Evolutionary conservation across 331 rosid species (phyloP).

Genomic region (Stylosanthes scabra): DNA sequence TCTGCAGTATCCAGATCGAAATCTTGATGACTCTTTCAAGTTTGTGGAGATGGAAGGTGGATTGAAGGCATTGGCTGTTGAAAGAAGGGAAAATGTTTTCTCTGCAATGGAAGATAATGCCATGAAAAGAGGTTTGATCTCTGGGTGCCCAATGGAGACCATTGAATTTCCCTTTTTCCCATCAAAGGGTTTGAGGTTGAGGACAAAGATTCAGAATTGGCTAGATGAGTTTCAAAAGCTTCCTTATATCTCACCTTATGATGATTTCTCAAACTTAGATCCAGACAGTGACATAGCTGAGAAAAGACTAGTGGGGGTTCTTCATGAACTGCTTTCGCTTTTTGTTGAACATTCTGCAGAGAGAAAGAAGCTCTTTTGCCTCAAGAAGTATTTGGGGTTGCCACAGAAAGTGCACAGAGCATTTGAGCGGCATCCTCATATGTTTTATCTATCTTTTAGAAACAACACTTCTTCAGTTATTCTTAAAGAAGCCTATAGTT

Average conservation of each 20-base stretch:
- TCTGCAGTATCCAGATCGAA: slow-evolving; percentile 50
- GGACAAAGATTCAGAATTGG: slow-evolving; percentile 78
- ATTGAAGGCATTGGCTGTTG: slow-evolving; percentile 64
- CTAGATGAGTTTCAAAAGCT: slow-evolving; percentile 78
- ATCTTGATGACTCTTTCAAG: slow-evolving; percentile 75
- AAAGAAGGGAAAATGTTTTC: slow-evolving; percentile 51
- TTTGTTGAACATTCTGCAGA: slow-evolving; percentile 88
- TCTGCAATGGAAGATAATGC: slow-evolving; percentile 73
- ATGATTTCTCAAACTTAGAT: slow-evolving; percentile 58
- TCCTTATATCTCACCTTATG: slow-evolving; percentile 89
- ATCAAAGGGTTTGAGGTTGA: slow-evolving; percentile 81
- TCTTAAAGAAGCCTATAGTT: slow-evolving; percentile 76
- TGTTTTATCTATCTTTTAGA: slow-evolving; percentile 74
- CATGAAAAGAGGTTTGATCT: slow-evolving; percentile 57
- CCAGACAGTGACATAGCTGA: slow-evolving; percentile 71
- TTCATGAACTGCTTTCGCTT: slow-evolving; percentile 82
- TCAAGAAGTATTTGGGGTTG: slow-evolving; percentile 74
- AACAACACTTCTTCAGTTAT: slow-evolving; percentile 84
- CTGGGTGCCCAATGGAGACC: slow-evolving; percentile 58
- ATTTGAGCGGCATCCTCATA: slow-evolving; percentile 86
- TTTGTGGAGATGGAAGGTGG: slow-evolving; percentile 84
- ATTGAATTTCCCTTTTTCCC: slow-evolving; percentile 77
- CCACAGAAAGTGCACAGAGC: slow-evolving; percentile 92
- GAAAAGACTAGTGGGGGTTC: slow-evolving; percentile 80
- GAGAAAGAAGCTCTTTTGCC: slow-evolving; percentile 81